Evolutionary conservation across 495 filamentous ascomycete genomes (phyloP), one percentile per base, ranked within the genome.

Genomic region (Talaromyces liani): DNA sequence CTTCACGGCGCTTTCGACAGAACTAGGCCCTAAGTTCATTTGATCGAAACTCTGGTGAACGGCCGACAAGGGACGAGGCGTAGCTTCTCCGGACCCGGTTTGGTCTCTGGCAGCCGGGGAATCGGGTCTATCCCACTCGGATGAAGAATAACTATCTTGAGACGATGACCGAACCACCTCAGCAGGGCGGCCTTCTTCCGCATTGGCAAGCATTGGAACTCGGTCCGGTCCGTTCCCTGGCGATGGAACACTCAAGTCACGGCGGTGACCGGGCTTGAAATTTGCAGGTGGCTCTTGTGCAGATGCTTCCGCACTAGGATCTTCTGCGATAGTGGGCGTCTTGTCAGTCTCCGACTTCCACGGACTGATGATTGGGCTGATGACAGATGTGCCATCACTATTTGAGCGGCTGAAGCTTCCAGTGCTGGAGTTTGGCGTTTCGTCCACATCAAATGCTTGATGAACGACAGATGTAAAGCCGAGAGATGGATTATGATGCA

Each of bases 401-500:
- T 88, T 83, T 36, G 86, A 86, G 62, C 88, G 78, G 14, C 67
- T 80, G 25, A 88, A 75, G 56, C 72, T 82, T 51, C 71, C 78
- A 59, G 72, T 65, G 36, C 69, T 73, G 33, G 82, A 82, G 61
- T 76, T 82, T 18, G 87, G 85, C 3, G 86, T 87, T 49, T 80
- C 74, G 10, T 86, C 83, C 27, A 85, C 77, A 71, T 89, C 87
- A 67, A 91, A 91, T 27, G 88, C 88, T 67, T 89, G 84, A 66
- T 89, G 75, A 9, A 91, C 88, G 2, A 84, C 84, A 0, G 88
- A 88, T n/a, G 76, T 77, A 68, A 88, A 89, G 4, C 87, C 87
- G 6, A 82, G 64, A 8, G 86, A 88, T 6, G 82, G 77, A 55
- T 81, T 78, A 65, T 86, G 84, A 14, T 82, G 79, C 25, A 87